Percentiles rank a stretch among this genome's conserved stretches.
These are phyloP conservation scores for Calophaca sinica DNA, from an alignment of 306 rosid species.

Conservation along the genomic window DNA sequence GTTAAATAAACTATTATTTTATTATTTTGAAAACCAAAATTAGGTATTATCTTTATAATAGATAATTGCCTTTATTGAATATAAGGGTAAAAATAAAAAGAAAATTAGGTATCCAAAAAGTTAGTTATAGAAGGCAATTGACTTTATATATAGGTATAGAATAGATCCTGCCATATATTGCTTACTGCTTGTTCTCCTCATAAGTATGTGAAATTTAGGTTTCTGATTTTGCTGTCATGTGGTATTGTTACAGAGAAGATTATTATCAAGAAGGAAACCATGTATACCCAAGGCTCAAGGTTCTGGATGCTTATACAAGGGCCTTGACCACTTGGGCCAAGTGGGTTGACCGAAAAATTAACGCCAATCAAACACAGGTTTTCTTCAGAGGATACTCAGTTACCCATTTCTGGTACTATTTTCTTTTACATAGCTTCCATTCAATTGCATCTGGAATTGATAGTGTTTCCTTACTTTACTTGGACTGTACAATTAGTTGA, in stretches of 20 bases:
- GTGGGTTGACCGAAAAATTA: constrained; percentile 75
- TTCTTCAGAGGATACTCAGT: constrained; percentile 92
- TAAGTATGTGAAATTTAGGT: neutral
- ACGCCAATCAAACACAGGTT: constrained; percentile 70
- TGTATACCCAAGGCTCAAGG: constrained; percentile 81
- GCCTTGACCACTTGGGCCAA: constrained; percentile 92
- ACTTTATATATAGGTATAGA: no score
- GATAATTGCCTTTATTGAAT: no score
- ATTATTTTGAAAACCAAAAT: no score
- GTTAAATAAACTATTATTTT: no score
- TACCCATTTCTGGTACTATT: constrained; percentile 83
- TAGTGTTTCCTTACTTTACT: neutral
- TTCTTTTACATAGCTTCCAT: constrained; percentile 13
- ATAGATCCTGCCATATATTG: neutral
- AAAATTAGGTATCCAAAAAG: no score
- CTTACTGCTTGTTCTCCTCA: neutral
- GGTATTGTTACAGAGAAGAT: constrained; percentile 68
- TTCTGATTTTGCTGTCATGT: constrained; percentile 30
- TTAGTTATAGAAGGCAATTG: no score
- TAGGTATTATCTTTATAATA: no score
- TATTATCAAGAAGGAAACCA: constrained; percentile 92
- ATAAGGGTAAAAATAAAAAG: no score
- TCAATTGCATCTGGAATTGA: neutral
- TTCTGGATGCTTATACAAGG: constrained; percentile 74
- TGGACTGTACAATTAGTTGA: no score